Evolutionary conservation across 176 grass and related monocot species (phyloP), one percentile per base, ranked within the genome.

Genomic region (Tillandsia leiboldiana): DNA sequence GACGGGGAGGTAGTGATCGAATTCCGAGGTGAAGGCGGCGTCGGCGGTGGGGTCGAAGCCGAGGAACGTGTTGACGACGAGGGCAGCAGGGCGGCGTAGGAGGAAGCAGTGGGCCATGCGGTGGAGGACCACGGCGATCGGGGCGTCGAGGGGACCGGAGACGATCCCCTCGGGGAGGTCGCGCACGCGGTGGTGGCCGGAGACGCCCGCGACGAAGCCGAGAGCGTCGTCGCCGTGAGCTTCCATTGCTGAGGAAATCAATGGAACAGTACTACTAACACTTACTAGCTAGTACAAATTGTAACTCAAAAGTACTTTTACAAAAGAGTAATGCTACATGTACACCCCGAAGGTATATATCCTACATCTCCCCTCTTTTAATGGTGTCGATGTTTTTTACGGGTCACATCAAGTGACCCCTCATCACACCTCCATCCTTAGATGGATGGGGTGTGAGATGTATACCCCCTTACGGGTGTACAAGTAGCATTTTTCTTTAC

Each of bases 81-180:
- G 42, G 13, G 79, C 75, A 9, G 67, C 2, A 17, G 68, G 8
- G 24, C 14, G 50, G 3, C 67, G 86, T 13, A 81, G 67, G 2
- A 8, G 13, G 9, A 84, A 63, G 2, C 5, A 11, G 9, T 81
- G 67, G 17, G 24, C 78, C 86, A 82, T 59, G 71, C 75, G 74
- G 71, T 81, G 78, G 23, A 88, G 9, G 6, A 88, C 63, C 24
- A 12, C 33, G 67, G 4, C 78, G 70, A 88, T 81, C 63, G 74
- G 67, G 82, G 67, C 78, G 67, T 52, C 56, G 74, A 79, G 72
- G 73, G 80, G 48, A 20, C 81, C 86, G 29, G 70, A 51, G 66
- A 84, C 74, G 22, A 88, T 71, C 51, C 77, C 86, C 56, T 84
- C 81, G 12, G 86, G 86, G 66, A 88, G 81, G 85, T 84, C 85